Evolutionary conservation across 495 filamentous ascomycete genomes (phyloP).

Genomic region (Penicillium maclennaniae): DNA sequence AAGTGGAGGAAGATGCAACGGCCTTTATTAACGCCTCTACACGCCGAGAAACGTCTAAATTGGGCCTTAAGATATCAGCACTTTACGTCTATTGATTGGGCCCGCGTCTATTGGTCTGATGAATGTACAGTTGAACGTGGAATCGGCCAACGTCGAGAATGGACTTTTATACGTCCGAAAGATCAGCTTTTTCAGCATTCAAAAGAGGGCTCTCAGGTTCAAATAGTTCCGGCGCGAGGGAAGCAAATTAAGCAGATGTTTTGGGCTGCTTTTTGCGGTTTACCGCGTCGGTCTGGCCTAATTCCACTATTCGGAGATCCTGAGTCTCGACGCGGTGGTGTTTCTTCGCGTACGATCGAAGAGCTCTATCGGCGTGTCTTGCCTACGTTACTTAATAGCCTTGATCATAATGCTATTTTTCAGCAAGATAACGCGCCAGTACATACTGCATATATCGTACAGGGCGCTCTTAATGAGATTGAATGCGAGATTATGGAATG

Average conservation of each 20-base stretch:
- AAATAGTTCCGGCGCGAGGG: neutral
- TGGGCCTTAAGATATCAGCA: conserved; percentile 2
- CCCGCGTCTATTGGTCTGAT: neutral
- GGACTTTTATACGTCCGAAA: conserved; percentile 3
- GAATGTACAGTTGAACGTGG: neutral
- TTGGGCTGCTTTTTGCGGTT: conserved; percentile 5
- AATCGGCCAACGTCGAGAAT: neutral
- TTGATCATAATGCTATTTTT: conserved; percentile 3
- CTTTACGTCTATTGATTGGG: conserved; percentile 2
- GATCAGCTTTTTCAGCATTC: neutral
- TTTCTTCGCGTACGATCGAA: conserved; percentile 1
- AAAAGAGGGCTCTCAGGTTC: neutral
- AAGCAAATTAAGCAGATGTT: conserved; percentile 13
- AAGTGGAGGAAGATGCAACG: conserved; percentile 6
- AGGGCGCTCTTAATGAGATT: conserved; percentile 2
- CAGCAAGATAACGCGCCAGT: conserved; percentile 8
- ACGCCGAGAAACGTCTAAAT: neutral
- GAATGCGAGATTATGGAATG: conserved; percentile 3
- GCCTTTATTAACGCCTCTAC: neutral
- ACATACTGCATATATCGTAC: neutral
- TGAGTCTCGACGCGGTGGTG: neutral
- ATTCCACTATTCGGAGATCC: conserved; percentile 7
- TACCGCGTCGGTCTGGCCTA: neutral
- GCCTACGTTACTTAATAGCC: conserved; percentile 4
- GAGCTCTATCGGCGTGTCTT: conserved; percentile 8